A percentile compares a stretch with the other conserved stretches of the same genome.
Conservation (phyloP, 805 yeast species). For the Starmerella tilneyi region DNA sequence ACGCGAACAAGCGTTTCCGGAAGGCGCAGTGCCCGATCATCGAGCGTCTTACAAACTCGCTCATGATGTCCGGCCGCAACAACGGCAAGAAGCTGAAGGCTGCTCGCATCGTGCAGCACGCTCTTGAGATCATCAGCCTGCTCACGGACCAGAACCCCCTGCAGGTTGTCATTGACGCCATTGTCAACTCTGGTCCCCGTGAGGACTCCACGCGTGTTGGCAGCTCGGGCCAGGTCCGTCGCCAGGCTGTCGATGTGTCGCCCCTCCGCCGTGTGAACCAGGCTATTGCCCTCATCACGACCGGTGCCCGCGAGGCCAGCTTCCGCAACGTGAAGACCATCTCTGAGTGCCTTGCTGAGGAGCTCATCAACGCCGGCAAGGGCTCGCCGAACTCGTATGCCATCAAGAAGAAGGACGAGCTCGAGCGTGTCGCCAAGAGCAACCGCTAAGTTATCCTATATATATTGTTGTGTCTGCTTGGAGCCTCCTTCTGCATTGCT, state of each 20-base stretch:
- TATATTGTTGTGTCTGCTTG: constrained; percentile 8
- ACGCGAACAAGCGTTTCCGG: constrained; percentile 99
- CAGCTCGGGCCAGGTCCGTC: constrained; percentile 99
- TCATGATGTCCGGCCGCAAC: constrained; percentile 99
- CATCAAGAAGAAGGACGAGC: constrained; percentile 99
- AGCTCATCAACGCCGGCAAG: constrained; percentile 99
- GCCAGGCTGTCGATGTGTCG: constrained; percentile 99
- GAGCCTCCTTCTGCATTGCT: constrained; percentile 6
- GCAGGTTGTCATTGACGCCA: constrained; percentile 98
- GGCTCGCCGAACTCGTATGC: constrained; percentile 99
- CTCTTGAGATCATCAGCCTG: constrained; percentile 93
- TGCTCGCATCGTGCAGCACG: constrained; percentile 98
- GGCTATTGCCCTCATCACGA: constrained; percentile 93
- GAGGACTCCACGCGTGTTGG: constrained; percentile 99
- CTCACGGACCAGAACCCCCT: constrained; percentile 98
- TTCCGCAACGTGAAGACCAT: constrained; percentile 99
- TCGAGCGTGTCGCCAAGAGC: constrained; percentile 99
- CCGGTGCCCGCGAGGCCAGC: constrained; percentile 99
- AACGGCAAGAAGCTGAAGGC: constrained; percentile 99
- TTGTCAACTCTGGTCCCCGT: constrained; percentile 99
- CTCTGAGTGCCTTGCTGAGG: constrained; percentile 99
- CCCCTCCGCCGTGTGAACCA: constrained; percentile 99
- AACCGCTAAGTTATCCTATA: constrained; percentile 70
- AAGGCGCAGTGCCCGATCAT: constrained; percentile 99
- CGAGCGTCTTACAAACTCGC: constrained; percentile 98